phyloP scores from a whole-genome alignment of 345 rosid genomes.

The Geranium brycei region DNA sequence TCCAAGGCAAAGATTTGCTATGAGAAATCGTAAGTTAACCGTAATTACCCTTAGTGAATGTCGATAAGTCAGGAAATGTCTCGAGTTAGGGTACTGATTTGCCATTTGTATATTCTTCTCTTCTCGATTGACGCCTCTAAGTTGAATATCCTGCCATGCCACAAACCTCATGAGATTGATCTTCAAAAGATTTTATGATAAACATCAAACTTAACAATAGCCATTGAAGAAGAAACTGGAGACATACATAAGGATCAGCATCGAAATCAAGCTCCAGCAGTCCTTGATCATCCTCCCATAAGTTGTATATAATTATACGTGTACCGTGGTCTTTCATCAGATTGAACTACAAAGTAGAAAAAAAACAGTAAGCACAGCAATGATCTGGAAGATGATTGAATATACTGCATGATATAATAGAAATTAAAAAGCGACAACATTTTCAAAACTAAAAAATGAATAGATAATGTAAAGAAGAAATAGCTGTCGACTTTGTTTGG shows the following conservation, averaged over 20 bases:
- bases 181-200: not conserved
- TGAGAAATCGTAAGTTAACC: not conserved
- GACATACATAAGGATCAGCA: conserved; percentile 50
- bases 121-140: conserved; percentile 90
- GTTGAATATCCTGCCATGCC: conserved; percentile 76
- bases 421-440: no score
- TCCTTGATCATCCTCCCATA: conserved; percentile 95
- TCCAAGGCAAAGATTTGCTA: not conserved
- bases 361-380: not conserved
- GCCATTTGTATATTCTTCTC: conserved; percentile 92
- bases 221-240: not conserved
- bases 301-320: conserved; percentile 67
- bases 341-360: conserved; percentile 37
- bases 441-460: no score
- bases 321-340: conserved; percentile 71
- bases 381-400: no score
- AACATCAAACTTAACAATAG: not conserved
- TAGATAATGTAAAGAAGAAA: no score
- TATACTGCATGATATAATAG: no score
- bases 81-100: conserved; percentile 55
- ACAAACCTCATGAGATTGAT: not conserved
- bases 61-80: conserved; percentile 69
- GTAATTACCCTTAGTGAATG: conserved; percentile 78
- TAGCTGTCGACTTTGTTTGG: no score
- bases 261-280: conserved; percentile 75